Evolutionary conservation across 345 rosid species (phyloP).

Genomic region (Acer negundo): DNA sequence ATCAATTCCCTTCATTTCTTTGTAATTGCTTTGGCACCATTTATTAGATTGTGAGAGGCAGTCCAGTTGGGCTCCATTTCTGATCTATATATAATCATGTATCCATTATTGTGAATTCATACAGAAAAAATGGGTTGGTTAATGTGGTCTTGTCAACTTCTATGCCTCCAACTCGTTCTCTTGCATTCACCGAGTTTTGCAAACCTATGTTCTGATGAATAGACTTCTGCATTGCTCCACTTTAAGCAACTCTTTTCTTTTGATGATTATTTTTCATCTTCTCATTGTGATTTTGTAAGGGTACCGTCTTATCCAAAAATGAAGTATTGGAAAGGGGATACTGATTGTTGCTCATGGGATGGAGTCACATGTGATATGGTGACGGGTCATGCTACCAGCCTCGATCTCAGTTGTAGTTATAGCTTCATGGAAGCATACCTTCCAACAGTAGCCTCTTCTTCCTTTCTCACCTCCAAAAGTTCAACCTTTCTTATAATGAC

Average conservation of each 20-base stretch:
- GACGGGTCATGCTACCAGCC: conserved; percentile 25
- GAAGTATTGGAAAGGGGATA: conserved; percentile 22
- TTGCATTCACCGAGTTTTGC: background rate
- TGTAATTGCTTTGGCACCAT: too few relatives aligned
- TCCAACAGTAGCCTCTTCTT: conserved; percentile 26
- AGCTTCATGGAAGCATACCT: conserved; percentile 1
- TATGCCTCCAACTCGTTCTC: background rate
- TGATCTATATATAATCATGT: too few relatives aligned
- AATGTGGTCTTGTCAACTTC: background rate
- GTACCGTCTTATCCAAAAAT: background rate
- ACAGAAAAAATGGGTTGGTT: background rate
- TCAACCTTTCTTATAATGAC: conserved; percentile 30
- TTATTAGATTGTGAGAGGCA: too few relatives aligned
- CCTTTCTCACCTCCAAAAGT: conserved; percentile 23
- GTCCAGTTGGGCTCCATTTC: too few relatives aligned
- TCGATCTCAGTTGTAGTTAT: conserved; percentile 14
- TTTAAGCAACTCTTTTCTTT: conserved; percentile 12
- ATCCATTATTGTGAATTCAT: background rate
- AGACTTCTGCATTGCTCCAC: conserved; percentile 19
- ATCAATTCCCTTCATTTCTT: too few relatives aligned
- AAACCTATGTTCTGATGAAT: background rate
- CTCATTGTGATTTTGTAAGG: too few relatives aligned
- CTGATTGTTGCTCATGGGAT: conserved; percentile 36
- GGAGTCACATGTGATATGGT: conserved; percentile 27
- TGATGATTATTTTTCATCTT: too few relatives aligned